Conservation (phyloP, 228 moss, liverwort and hornwort species). For the Sphagnum magellanicum region DNA sequence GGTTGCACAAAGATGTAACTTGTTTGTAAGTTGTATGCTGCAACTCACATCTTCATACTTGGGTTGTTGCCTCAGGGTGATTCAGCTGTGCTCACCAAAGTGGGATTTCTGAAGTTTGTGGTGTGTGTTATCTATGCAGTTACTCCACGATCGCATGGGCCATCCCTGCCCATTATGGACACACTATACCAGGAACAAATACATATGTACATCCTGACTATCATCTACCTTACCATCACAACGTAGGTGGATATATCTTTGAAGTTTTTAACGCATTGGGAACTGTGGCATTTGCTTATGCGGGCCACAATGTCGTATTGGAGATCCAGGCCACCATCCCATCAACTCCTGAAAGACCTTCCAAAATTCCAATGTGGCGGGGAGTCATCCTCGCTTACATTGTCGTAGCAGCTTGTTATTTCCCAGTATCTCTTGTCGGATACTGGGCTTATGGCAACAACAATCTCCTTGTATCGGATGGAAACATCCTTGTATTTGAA, state of each 20-base stretch:
- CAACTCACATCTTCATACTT: too few relatives aligned
- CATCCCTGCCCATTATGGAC: slow-evolving; percentile 41
- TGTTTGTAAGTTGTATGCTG: neutral
- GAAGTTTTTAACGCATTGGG: slow-evolving; percentile 62
- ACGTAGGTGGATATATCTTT: slow-evolving; percentile 28
- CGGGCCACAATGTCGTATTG: slow-evolving; percentile 80
- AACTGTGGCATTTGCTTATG: slow-evolving; percentile 79
- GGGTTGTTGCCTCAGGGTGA: neutral
- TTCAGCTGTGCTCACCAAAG: too few relatives aligned
- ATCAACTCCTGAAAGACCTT: slow-evolving; percentile 47
- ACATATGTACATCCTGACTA: neutral
- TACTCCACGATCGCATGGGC: slow-evolving; percentile 84
- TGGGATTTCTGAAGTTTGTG: neutral
- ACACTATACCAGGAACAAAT: neutral
- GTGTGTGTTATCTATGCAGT: slow-evolving; percentile 22
- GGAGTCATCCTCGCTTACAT: slow-evolving; percentile 69
- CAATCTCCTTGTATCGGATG: slow-evolving; percentile 8
- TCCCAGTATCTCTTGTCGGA: slow-evolving; percentile 60
- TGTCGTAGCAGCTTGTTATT: slow-evolving; percentile 75
- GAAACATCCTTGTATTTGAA: slow-evolving; percentile 40
- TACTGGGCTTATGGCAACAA: slow-evolving; percentile 78
- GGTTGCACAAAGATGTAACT: too few relatives aligned
- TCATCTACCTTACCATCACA: slow-evolving; percentile 3
- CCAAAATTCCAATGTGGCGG: slow-evolving; percentile 83
- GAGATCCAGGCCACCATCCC: slow-evolving; percentile 94